Evolutionary conservation across 768 basidiomycete species (phyloP), one percentile per base, ranked within the genome.

Genomic region (Russula griseocarnosa): DNA sequence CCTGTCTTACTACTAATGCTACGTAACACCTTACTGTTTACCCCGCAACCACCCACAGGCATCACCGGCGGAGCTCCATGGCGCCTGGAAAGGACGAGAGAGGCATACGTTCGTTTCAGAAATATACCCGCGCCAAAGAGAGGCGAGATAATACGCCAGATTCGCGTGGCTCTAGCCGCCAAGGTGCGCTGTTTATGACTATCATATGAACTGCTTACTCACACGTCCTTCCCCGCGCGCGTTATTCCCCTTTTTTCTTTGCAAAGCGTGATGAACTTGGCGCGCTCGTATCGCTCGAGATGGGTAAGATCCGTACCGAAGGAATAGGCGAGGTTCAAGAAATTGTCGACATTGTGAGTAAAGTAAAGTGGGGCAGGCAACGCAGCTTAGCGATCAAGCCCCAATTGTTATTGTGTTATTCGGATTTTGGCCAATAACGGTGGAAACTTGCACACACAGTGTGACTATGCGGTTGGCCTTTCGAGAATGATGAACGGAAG

Each of bases 401-500:
- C 38, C 5, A 2, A 30, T 30, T 49, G 5, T 16, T 0, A 3
- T 28, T 40, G 2, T 40, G 13, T 50, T 28, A 18, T 50, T 26
- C 8, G 49, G 36, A 50, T 26, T 50, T 26, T 50, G 13, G 14
- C 7, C 7, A 18, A 26, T 22, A 18, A 50, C 14, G 5, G 14
- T 50, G 49, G 34, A 34, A 50, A 16, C 44, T 2, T 50, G 7
- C 7, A 20, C 57, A 14, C 10, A 24, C 59, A 95, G 94, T 95
- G 93, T 69, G 94, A 97, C 74, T 96, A 94, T 75, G 94, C 85
- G n/a, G 86, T 92, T 22, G 94, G 94, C 16, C 77, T 97, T 47
- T 95, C 93, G 18, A 82, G 94, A 69, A 94, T 92, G 86, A 95
- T 96, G 90, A 92, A 92, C 66, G 94, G 94, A 38, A 82, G 86